Evolutionary conservation across 768 basidiomycete genomes (phyloP).

Genomic region (Boletus pseudo-olivaceus): DNA sequence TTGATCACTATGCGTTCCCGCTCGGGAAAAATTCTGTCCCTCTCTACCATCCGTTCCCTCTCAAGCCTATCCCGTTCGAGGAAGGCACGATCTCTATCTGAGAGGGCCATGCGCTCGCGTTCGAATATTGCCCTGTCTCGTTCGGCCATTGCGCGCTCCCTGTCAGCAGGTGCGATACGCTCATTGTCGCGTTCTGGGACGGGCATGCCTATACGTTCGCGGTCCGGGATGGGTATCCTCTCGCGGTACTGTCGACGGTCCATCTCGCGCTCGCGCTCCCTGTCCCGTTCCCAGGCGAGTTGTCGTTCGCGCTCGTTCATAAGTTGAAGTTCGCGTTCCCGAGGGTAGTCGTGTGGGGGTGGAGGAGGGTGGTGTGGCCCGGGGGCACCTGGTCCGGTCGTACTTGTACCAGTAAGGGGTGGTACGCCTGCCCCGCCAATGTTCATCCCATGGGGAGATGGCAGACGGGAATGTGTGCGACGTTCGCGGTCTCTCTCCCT

Average conservation of each 20-base stretch:
- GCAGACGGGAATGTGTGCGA: slow-evolving; percentile 24
- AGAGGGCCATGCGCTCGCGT: slow-evolving; percentile 19
- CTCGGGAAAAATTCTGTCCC: slow-evolving; percentile 20
- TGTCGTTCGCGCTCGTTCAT: slow-evolving; percentile 25
- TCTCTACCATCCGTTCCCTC: slow-evolving; percentile 21
- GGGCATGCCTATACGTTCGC: slow-evolving; percentile 20
- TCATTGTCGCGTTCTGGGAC: slow-evolving; percentile 23
- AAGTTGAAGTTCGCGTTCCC: slow-evolving; percentile 24
- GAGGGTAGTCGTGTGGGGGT: slow-evolving; percentile 21
- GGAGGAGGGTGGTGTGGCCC: slow-evolving; percentile 19
- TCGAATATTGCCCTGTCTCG: slow-evolving; percentile 23
- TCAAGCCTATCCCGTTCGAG: slow-evolving; percentile 23
- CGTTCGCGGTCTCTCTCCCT: slow-evolving; percentile 32
- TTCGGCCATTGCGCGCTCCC: slow-evolving; percentile 22
- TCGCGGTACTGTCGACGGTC: slow-evolving; percentile 29
- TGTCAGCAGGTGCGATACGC: slow-evolving; percentile 14
- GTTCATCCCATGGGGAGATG: slow-evolving; percentile 22
- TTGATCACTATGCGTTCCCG: slow-evolving; percentile 23
- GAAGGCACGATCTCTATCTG: slow-evolving; percentile 22
- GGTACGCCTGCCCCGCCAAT: slow-evolving; percentile 8
- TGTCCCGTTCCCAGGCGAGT: slow-evolving; percentile 27
- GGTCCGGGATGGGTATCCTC: slow-evolving; percentile 19
- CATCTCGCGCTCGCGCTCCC: slow-evolving; percentile 24
- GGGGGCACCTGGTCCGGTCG: slow-evolving; percentile 19
- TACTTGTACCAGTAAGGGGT: background rate